phyloP scores from a whole-genome alignment of 2,329 filamentous ascomycete genomes.

The Dactylellina haptotyla region DNA sequence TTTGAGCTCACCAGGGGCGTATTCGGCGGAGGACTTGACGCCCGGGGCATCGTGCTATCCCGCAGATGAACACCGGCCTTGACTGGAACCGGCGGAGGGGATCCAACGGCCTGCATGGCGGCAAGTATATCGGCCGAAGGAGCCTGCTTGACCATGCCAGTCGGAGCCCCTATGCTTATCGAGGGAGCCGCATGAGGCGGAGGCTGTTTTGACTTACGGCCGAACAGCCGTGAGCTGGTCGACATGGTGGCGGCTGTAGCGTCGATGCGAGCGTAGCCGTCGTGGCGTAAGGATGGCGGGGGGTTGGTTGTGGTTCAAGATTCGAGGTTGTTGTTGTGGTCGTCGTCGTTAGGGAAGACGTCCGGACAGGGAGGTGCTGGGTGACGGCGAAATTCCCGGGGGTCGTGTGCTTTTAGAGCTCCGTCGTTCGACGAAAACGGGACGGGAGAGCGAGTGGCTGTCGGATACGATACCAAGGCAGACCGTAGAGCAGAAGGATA shows the following conservation, averaged over 20 bases:
- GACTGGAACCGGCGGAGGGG: slow-evolving; percentile 39
- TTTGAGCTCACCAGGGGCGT: slow-evolving; percentile 52
- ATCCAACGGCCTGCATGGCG: slow-evolving; percentile 34
- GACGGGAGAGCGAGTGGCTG: not conserved
- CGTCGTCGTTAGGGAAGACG: slow-evolving; percentile 1
- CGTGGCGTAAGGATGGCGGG: slow-evolving; percentile 10
- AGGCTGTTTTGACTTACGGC: slow-evolving; percentile 44
- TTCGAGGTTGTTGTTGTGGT: slow-evolving; percentile 8
- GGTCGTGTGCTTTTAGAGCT: slow-evolving; percentile 18
- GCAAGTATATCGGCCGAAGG: slow-evolving; percentile 28
- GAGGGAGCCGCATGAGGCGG: slow-evolving; percentile 15
- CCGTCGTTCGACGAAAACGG: not conserved
- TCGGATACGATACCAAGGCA: not conserved
- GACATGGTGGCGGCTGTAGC: slow-evolving; percentile 33
- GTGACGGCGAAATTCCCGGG: not conserved
- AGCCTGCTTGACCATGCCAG: slow-evolving; percentile 33
- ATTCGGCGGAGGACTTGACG: slow-evolving; percentile 41
- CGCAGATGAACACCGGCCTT: slow-evolving; percentile 37
- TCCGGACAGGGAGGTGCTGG: not conserved
- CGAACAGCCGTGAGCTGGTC: slow-evolving; percentile 51
- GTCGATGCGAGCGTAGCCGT: slow-evolving; percentile 20
- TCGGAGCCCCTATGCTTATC: slow-evolving; percentile 41
- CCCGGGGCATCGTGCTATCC: slow-evolving; percentile 24
- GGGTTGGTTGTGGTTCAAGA: slow-evolving; percentile 13
- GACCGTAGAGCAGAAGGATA: slow-evolving; percentile 1